A percentile compares a stretch with the other conserved stretches of the same genome.
phyloP scores from a whole-genome alignment of 106 monocot species.

The Acorus gramineus region DNA sequence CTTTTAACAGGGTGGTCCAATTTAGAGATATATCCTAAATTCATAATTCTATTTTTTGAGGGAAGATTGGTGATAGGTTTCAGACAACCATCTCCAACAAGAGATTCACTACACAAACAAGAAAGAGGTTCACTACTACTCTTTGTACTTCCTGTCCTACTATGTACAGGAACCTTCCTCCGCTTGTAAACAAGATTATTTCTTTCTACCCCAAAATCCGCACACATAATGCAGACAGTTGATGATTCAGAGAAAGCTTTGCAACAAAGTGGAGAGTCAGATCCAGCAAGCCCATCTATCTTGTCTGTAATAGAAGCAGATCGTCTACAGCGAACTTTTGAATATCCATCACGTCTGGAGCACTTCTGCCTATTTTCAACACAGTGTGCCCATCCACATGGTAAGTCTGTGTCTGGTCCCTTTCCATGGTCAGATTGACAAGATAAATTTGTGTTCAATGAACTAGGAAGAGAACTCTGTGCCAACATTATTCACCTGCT shows the following conservation, averaged over 20 bases:
- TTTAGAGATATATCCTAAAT: constrained; percentile 1
- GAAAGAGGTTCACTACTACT: constrained; percentile 6
- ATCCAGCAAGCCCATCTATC: background rate
- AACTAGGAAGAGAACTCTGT: constrained; percentile 10
- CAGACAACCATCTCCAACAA: constrained; percentile 5
- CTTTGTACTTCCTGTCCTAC: constrained; percentile 2
- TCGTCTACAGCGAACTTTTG: background rate
- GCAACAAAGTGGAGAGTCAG: background rate
- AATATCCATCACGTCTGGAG: constrained; percentile 1
- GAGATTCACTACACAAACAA: constrained; percentile 5
- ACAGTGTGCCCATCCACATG: constrained; percentile 14
- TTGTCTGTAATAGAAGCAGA: background rate
- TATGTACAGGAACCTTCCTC: constrained; percentile 24
- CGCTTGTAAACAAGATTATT: constrained; percentile 34
- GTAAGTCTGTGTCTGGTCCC: background rate
- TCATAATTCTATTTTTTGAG: constrained; percentile 5
- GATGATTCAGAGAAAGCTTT: constrained; percentile 12
- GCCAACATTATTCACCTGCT: constrained; percentile 20
- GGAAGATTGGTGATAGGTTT: background rate
- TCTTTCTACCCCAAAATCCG: constrained; percentile 3
- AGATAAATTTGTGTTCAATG: constrained; percentile 10
- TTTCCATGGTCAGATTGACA: constrained; percentile 3
- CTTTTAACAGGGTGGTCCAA: background rate
- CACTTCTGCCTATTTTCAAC: constrained; percentile 9
- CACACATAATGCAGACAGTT: constrained; percentile 8